A percentile compares a stretch with the other conserved stretches of the same genome.
Conservation (phyloP, 164 flowering plant species). For the Akebia trifoliata region DNA sequence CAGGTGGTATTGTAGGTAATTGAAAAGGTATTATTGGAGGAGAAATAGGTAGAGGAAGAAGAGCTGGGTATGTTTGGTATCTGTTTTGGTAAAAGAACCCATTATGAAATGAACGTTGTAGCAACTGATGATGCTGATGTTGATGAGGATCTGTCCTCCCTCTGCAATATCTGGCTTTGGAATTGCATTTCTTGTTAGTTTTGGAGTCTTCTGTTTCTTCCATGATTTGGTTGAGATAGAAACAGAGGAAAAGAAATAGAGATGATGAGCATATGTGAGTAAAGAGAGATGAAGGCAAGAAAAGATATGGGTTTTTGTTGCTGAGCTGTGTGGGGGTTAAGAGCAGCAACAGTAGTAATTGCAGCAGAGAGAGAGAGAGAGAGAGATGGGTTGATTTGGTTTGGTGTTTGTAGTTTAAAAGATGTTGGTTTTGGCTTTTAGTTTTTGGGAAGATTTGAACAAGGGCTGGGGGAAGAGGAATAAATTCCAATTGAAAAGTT, state of each 20-base stretch:
- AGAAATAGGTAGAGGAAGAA: constrained; percentile 71
- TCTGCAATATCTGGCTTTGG: constrained; percentile 30
- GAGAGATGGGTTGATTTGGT: background rate
- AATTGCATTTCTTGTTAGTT: constrained; percentile 44
- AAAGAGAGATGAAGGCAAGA: background rate
- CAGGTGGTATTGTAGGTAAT: constrained; percentile 28
- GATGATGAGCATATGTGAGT: background rate
- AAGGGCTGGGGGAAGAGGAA: background rate
- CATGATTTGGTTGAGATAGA: constrained; percentile 31
- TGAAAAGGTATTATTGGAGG: constrained; percentile 43
- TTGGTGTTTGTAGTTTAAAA: background rate
- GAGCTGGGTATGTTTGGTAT: constrained; percentile 43
- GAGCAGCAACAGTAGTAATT: constrained; percentile 3
- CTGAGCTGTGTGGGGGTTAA: background rate
- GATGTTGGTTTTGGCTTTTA: constrained; percentile 1
- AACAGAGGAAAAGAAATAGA: constrained; percentile 7
- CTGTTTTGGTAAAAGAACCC: constrained; percentile 40
- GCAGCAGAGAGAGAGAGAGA: constrained; percentile 7
- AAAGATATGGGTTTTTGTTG: constrained; percentile 2
- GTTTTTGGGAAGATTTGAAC: background rate
- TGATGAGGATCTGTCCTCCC: constrained; percentile 27
- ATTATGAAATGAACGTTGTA: constrained; percentile 30
- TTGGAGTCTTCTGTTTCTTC: constrained; percentile 48
- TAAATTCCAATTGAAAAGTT: background rate
- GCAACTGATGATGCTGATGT: constrained; percentile 25